Evolutionary conservation across 2,329 filamentous ascomycete genomes (phyloP), one percentile per base, ranked within the genome.

Genomic region (Teratosphaeriaceae sp.): DNA sequence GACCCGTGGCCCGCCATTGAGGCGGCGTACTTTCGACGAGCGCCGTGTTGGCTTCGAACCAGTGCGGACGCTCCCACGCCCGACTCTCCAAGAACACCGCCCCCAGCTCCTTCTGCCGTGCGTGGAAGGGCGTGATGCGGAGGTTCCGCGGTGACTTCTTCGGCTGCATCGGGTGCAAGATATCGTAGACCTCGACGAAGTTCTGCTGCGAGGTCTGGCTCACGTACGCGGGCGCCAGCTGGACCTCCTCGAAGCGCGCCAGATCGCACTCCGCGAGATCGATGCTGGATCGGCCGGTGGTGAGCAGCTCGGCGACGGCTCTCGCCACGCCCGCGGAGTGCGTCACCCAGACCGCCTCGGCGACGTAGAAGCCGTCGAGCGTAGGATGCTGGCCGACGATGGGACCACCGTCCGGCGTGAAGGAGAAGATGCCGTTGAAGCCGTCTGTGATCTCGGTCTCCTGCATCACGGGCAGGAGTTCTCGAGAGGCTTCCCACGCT

Each of bases 341-440:
- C 15, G 79, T 82, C 1, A 82, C 79, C 79, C 79, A 82, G 0
- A 82, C 77, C 4, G 79, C 79, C 52, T 82, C 79, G 0, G 79
- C 79, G 1, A 82, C 76, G 50, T 71, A 81, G 60, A 82, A 82
- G 11, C 76, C 76, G 35, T 80, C 74, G 0, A 82, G 59, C 12
- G 69, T 70, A 5, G 79, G 77, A 0, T 76, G 68, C 51, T 75
- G 70, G 2, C 79, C 79, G 2, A 82, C 66, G 0, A 82, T 66
- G 0, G 79, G 74, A 0, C 76, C 77, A 1, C 79, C 78, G 40
- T 82, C 79, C 0, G 79, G 79, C 0, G 79, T 82, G 54, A 82
- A 82, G 0, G 79, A 82, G 59, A 82, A 78, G 51, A 82, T 71
- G 2, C 79, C 79, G 51, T 82, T 82, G 67, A 82, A 82, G 0